Conservation (phyloP, 345 rosid genomes). For the Erucastrum elatum region DNA sequence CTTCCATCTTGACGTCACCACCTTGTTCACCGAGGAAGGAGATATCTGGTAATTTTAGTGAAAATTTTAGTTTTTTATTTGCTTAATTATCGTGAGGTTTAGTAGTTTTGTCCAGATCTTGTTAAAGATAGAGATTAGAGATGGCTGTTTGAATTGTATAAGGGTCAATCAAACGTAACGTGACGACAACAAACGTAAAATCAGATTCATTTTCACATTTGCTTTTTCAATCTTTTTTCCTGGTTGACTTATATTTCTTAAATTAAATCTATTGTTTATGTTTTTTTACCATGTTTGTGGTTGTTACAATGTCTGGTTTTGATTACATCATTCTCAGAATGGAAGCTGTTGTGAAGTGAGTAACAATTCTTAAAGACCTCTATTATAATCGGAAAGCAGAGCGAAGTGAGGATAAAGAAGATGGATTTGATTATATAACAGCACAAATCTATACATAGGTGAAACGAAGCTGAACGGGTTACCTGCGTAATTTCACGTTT, state of each 20-base stretch:
- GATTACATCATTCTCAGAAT: neutral
- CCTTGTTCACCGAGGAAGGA: slow-evolving; percentile 49
- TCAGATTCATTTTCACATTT: neutral
- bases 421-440: neutral
- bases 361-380: neutral
- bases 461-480: no score
- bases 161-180: neutral
- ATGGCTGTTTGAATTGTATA: neutral
- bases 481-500: no score
- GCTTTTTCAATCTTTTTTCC: neutral
- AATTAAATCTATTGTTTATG: neutral
- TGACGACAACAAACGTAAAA: neutral
- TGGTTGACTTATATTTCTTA: neutral
- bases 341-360: neutral
- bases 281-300: neutral
- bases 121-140: neutral
- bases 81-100: neutral
- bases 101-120: neutral
- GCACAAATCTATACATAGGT: neutral
- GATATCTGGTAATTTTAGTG: slow-evolving; percentile 47
- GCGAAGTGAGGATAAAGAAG: neutral
- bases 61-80: neutral
- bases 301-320: neutral
- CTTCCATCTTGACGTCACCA: slow-evolving; percentile 48
- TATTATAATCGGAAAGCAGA: neutral